Evolutionary conservation across 305 asterid species (phyloP).

Genomic region (Fraxinus dipetala): DNA sequence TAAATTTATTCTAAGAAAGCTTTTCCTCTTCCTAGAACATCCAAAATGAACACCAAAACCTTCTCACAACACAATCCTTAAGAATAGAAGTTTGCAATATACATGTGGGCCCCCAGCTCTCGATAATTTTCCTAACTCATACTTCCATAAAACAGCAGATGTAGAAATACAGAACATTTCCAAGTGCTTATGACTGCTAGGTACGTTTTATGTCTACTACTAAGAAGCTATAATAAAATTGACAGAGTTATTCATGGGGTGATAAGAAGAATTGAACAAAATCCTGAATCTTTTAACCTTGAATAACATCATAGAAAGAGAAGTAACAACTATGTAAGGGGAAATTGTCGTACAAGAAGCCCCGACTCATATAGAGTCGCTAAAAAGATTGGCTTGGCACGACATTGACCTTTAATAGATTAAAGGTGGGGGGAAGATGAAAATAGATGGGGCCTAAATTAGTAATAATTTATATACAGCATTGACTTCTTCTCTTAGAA

Average conservation of each 20-base stretch:
- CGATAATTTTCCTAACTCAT: not conserved
- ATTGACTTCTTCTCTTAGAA: slow-evolving; percentile 26
- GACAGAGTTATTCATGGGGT: not conserved
- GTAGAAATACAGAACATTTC: not conserved
- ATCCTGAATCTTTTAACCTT: slow-evolving; percentile 10
- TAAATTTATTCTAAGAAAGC: not conserved
- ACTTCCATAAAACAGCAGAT: not conserved
- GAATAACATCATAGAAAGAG: slow-evolving; percentile 5
- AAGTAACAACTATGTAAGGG: slow-evolving; percentile 19
- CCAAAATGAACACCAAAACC: not conserved
- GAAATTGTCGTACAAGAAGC: slow-evolving; percentile 34
- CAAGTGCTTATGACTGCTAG: not conserved
- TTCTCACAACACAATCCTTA: not conserved
- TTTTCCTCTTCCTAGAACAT: not conserved
- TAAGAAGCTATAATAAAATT: not conserved
- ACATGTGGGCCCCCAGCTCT: not conserved
- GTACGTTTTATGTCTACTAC: not conserved
- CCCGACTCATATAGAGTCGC: slow-evolving; percentile 41
- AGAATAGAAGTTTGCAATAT: too few species aligned
- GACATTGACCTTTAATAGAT: slow-evolving; percentile 29
- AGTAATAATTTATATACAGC: slow-evolving; percentile 48
- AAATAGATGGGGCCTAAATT: slow-evolving; percentile 21
- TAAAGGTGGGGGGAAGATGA: not conserved
- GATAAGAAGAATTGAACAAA: not conserved
- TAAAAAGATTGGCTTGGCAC: slow-evolving; percentile 38